Conservation (phyloP, 805 yeast genomes). For the Saturnispora zaruensis region DNA sequence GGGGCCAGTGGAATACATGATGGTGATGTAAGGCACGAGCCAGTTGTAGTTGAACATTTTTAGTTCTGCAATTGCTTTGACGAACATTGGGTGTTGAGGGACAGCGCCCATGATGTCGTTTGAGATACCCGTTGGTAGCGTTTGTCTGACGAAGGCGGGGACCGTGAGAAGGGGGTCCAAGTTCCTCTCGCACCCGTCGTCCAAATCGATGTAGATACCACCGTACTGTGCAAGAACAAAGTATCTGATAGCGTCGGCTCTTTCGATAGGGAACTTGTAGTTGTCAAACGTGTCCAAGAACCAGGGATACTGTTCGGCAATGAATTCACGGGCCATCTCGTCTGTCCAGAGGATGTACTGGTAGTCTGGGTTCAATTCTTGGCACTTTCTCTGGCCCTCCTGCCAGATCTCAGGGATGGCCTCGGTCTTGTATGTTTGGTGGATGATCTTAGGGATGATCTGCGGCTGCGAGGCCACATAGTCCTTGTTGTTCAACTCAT, state of each 20-base stretch:
- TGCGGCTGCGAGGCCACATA: constrained; percentile 31
- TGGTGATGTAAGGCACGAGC: constrained; percentile 81
- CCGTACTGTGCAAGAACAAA: constrained; percentile 78
- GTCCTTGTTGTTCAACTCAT: constrained; percentile 45
- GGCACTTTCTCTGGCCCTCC: constrained; percentile 67
- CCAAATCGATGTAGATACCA: constrained; percentile 84
- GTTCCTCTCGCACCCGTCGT: constrained; percentile 74
- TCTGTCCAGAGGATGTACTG: constrained; percentile 90
- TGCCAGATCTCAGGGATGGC: constrained; percentile 78
- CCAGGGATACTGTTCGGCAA: constrained; percentile 78
- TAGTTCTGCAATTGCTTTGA: constrained; percentile 57
- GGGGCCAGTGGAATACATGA: constrained; percentile 92
- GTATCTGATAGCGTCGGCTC: constrained; percentile 88
- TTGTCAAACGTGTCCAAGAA: constrained; percentile 69
- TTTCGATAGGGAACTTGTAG: constrained; percentile 72
- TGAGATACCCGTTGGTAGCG: constrained; percentile 84
- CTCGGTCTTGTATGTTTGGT: constrained; percentile 80
- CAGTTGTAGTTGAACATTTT: constrained; percentile 61
- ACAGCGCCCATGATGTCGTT: constrained; percentile 90
- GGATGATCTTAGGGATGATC: constrained; percentile 81
- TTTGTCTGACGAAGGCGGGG: constrained; percentile 82
- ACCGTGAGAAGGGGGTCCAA: constrained; percentile 74
- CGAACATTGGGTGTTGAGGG: constrained; percentile 80
- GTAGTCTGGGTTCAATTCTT: constrained; percentile 77
- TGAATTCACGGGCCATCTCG: constrained; percentile 68